Evolutionary conservation across 2,329 filamentous ascomycete species (phyloP), one percentile per base, ranked within the genome.

Genomic region (Diaporthe ilicicola): DNA sequence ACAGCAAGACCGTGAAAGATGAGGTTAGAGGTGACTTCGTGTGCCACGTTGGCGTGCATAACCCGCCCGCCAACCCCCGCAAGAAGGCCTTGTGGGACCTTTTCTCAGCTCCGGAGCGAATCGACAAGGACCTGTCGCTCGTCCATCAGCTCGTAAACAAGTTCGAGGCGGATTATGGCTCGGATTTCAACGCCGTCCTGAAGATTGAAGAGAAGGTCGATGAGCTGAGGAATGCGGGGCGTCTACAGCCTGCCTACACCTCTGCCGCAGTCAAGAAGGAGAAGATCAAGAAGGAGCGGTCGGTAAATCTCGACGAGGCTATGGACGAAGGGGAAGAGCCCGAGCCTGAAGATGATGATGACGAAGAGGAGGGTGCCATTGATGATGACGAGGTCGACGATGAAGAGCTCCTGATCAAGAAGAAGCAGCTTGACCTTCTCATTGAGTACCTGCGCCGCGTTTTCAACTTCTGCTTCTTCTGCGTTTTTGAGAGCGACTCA

Each of bases 401-500:
- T 77, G 94, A 97, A 78, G 94, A 98, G 50, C 85, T 98, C 48
- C 81, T 98, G 68, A 88, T 91, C 50, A 96, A 97, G 86, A 98
- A 98, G 88, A 98, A 99, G 86, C 95, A 96, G 78, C 89, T 99
- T 62, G 96, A 99, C 82, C 86, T 99, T 44, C 88, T 97, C 81
- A 96, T 98, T 67, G 96, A 99, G 83, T 99, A 99, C 80, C 88
- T 99, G 72, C 94, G 96, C 66, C 92, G 96, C 19, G 96, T 99
- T 66, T 97, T 97, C 87, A 98, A 96, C 83, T 98, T 99, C 84
- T 99, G 96, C 85, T 98, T 99, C 86, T 99, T 98, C 85, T 99
- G 96, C 80, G 97, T 99, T 6, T 98, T 99, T 76, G 96, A 99
- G 82, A 96, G 94, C 78, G 96, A 99, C 81, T 98, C 95, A 0